Evolutionary conservation across 2,329 filamentous ascomycete species (phyloP).

Genomic region (Chrysoporthe deuterocubensis): DNA sequence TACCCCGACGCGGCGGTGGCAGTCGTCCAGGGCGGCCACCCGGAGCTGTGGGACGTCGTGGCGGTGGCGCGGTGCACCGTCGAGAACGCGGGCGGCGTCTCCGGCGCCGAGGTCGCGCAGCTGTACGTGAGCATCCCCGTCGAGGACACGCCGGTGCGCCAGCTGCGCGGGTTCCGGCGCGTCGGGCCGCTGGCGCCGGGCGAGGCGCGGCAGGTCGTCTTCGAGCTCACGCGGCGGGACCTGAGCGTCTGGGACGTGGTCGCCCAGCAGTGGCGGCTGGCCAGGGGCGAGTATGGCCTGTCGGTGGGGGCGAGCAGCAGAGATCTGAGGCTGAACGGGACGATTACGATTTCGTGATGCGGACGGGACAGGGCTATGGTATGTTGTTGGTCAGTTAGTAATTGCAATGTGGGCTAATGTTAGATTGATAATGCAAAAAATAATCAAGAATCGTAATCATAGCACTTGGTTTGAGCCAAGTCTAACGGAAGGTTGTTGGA

Average conservation of each 20-base stretch:
- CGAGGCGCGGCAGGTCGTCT: slow-evolving; percentile 47
- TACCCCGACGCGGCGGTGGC: slow-evolving; percentile 45
- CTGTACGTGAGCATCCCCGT: slow-evolving; percentile 54
- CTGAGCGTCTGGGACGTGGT: slow-evolving; percentile 68
- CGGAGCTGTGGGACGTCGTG: slow-evolving; percentile 53
- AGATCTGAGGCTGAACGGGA: slow-evolving; percentile 46
- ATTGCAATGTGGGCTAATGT: too few species aligned
- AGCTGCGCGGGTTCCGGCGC: slow-evolving; percentile 70
- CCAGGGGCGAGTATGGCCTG: slow-evolving; percentile 47
- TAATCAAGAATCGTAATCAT: too few species aligned
- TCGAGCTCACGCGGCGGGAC: slow-evolving; percentile 65
- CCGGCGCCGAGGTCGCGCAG: slow-evolving; percentile 52
- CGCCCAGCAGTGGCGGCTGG: slow-evolving; percentile 64
- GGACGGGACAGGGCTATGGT: not conserved
- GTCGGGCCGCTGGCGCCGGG: slow-evolving; percentile 48
- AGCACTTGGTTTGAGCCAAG: too few species aligned
- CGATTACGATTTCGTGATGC: slow-evolving; percentile 33
- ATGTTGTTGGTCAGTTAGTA: too few species aligned
- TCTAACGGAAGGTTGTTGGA: too few species aligned
- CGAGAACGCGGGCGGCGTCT: slow-evolving; percentile 46
- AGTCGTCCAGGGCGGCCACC: slow-evolving; percentile 48
- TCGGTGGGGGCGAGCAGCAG: slow-evolving; percentile 54
- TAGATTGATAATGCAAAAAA: too few species aligned
- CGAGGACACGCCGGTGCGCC: slow-evolving; percentile 51
- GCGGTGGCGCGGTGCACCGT: slow-evolving; percentile 45